Conservation (phyloP, 169 alveolate genomes). For the Plasmodium relictum region DNA sequence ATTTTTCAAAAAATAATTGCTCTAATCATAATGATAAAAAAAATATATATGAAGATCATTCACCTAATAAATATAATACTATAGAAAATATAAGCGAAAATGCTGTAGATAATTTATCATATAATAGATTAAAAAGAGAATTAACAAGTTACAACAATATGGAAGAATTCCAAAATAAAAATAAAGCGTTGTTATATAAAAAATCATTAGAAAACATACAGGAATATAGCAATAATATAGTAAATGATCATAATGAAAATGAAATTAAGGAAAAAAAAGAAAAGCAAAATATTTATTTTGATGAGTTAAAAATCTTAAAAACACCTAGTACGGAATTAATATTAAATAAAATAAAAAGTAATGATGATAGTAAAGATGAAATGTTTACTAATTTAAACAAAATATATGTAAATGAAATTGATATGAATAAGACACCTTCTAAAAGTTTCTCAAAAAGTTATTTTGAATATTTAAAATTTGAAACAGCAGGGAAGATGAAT, state of each 20-base stretch:
- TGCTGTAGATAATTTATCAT: background rate
- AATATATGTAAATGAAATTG: constrained; percentile 43
- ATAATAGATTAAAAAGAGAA: constrained; percentile 17
- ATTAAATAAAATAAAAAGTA: constrained; percentile 40
- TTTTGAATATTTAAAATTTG: constrained; percentile 60
- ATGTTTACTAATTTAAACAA: constrained; percentile 22
- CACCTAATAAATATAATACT: constrained; percentile 1
- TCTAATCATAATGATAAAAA: constrained; percentile 4
- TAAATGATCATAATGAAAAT: background rate
- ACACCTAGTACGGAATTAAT: constrained; percentile 58
- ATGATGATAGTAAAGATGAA: constrained; percentile 16
- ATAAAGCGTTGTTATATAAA: background rate
- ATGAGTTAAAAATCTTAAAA: constrained; percentile 11
- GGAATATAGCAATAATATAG: background rate
- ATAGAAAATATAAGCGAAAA: background rate
- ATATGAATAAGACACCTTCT: constrained; percentile 71
- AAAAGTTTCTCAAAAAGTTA: constrained; percentile 63
- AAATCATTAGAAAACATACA: constrained; percentile 11
- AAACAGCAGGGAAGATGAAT: constrained; percentile 79
- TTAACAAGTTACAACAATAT: constrained; percentile 10
- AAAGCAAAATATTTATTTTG: background rate
- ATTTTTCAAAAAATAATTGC: constrained; percentile 8
- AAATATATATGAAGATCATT: background rate
- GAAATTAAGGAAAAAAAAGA: background rate
- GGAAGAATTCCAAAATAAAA: background rate